phyloP scores from a whole-genome alignment of 768 basidiomycete species.

The Mycena rebaudengoi region DNA sequence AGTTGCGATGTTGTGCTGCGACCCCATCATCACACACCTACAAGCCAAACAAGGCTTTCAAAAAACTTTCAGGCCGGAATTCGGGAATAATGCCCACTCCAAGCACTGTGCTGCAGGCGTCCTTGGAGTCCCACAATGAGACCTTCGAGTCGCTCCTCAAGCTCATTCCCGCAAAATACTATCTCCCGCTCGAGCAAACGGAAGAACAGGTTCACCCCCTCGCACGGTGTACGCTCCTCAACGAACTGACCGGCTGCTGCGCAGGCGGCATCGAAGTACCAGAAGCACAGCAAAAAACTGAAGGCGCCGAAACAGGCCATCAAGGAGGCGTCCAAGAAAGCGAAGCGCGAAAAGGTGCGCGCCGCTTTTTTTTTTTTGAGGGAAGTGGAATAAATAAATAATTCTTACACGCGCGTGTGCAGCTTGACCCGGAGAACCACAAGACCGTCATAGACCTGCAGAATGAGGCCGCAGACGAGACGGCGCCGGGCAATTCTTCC shows the following conservation, averaged over 20 bases:
- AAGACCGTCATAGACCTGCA: conserved; percentile 79
- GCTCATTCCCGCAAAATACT: conserved; percentile 91
- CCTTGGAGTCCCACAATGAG: conserved; percentile 85
- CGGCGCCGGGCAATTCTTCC: conserved; percentile 27
- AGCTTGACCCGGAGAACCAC: conserved; percentile 95
- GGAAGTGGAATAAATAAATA: background rate
- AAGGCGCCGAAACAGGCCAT: conserved; percentile 85
- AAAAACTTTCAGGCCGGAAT: background rate
- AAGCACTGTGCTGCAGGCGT: conserved; percentile 56
- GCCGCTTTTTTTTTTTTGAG: too few relatives aligned
- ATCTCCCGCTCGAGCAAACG: conserved; percentile 72
- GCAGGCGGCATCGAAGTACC: conserved; percentile 72
- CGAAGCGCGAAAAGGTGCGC: conserved; percentile 85
- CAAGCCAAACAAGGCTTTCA: background rate
- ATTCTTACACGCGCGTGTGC: background rate
- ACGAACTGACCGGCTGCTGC: conserved; percentile 4
- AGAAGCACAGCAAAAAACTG: conserved; percentile 89
- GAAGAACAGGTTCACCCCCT: conserved; percentile 66
- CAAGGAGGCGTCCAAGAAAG: conserved; percentile 90
- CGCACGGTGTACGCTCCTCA: background rate
- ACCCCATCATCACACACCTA: too few relatives aligned
- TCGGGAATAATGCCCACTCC: conserved; percentile 61
- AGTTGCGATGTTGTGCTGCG: too few relatives aligned
- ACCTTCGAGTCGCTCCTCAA: conserved; percentile 85
- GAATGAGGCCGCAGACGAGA: conserved; percentile 52